A percentile compares a stretch with the other conserved stretches of the same genome.
Evolutionary conservation across 208 protist species (phyloP).

Genomic region (Trypanosoma theileri): DNA sequence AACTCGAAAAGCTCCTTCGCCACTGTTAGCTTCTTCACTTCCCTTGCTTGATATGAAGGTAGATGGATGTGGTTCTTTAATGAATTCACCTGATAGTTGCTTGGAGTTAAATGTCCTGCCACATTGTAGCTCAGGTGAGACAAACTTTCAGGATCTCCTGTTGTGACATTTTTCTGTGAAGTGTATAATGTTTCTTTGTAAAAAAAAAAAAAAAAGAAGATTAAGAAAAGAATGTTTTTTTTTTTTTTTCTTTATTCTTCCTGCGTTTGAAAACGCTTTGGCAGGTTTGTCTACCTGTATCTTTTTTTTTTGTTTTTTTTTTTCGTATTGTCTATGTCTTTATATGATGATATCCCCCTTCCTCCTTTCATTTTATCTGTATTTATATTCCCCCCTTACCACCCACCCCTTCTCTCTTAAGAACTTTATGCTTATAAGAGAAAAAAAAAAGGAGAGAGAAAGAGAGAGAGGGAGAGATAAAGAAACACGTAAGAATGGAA

Average conservation of each 20-base stretch:
- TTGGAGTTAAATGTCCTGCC: neutral
- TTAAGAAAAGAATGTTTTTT: neutral
- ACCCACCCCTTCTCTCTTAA: too few relatives aligned
- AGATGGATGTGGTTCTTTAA: neutral
- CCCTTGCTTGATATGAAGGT: constrained; percentile 9
- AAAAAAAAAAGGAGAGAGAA: too few relatives aligned
- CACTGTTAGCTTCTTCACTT: neutral
- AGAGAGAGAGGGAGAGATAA: too few relatives aligned
- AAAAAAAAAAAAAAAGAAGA: neutral
- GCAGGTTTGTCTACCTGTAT: too few relatives aligned
- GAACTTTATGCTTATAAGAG: too few relatives aligned
- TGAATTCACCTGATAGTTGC: neutral
- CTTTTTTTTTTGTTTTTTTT: neutral
- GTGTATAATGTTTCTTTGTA: neutral
- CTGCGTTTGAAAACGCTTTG: too few relatives aligned
- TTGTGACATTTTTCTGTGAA: neutral
- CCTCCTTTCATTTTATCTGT: constrained; percentile 10
- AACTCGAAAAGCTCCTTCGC: neutral
- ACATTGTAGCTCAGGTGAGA: neutral
- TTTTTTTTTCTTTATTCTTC: constrained; percentile 11
- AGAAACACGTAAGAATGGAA: too few relatives aligned
- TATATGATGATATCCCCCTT: neutral
- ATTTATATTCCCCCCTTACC: neutral
- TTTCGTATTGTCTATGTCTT: constrained; percentile 15
- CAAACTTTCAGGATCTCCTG: neutral